A percentile compares a stretch with the other conserved stretches of the same genome.
Evolutionary conservation across 768 basidiomycete genomes (phyloP).

Genomic region (Mrakia hoshinonis): DNA sequence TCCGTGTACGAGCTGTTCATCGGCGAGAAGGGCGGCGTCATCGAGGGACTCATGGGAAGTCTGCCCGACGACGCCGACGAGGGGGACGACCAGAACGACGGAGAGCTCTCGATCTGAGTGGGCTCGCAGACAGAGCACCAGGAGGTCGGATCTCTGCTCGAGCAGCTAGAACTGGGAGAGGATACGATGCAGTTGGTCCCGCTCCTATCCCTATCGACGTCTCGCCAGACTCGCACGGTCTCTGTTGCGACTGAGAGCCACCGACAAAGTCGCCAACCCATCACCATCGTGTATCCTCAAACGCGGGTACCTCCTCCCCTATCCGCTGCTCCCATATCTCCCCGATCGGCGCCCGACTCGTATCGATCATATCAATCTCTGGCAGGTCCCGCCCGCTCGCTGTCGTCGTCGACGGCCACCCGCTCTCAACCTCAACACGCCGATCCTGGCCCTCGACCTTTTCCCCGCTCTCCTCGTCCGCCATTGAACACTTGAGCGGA

Average conservation of each 20-base stretch:
- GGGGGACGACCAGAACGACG: background rate
- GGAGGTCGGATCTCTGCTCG: too few relatives aligned
- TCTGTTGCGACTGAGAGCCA: too few relatives aligned
- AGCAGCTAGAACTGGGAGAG: too few relatives aligned
- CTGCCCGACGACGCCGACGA: slow-evolving; percentile 3
- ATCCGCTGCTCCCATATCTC: background rate
- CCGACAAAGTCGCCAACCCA: too few relatives aligned
- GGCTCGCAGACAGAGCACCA: too few relatives aligned
- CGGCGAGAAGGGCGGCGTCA: slow-evolving; percentile 21
- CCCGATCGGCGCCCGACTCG: background rate
- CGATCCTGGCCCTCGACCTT: too few relatives aligned
- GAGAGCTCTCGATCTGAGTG: background rate
- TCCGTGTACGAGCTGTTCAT: slow-evolving; percentile 15
- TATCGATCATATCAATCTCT: slow-evolving; percentile 3
- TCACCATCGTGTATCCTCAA: slow-evolving; percentile 8
- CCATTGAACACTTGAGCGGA: too few relatives aligned
- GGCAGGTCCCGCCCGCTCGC: background rate
- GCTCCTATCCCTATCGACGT: too few relatives aligned
- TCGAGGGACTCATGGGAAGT: slow-evolving; percentile 12
- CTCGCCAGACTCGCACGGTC: too few relatives aligned
- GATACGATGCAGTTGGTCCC: too few relatives aligned
- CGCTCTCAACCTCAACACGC: background rate
- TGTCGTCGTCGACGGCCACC: background rate
- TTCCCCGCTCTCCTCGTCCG: too few relatives aligned
- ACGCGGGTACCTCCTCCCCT: background rate